Conservation (phyloP, 768 basidiomycete species). For the Serendipita indica region DNA sequence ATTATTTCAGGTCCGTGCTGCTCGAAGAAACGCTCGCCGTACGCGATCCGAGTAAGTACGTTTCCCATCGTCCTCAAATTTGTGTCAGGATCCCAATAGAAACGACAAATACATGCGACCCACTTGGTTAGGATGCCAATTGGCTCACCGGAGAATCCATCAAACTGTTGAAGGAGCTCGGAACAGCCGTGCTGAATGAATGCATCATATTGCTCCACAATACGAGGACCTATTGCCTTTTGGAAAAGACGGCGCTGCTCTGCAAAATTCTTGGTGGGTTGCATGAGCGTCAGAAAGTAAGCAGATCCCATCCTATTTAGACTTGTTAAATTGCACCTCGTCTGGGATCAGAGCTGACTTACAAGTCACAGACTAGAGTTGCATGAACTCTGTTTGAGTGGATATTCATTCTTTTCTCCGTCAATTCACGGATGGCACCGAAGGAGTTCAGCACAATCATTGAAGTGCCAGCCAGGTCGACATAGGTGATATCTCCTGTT, state of each 20-base stretch:
- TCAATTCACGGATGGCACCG: slow-evolving; percentile 24
- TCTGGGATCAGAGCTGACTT: neutral
- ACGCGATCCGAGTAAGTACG: neutral
- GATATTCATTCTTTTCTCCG: slow-evolving; percentile 23
- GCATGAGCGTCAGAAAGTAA: slow-evolving; percentile 11
- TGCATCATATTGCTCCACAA: neutral
- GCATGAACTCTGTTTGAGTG: slow-evolving; percentile 20
- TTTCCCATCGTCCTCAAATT: neutral
- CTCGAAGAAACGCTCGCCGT: slow-evolving; percentile 3
- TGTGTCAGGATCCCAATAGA: neutral
- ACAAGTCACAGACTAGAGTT: slow-evolving; percentile 10
- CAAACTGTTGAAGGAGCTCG: neutral
- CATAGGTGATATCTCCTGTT: slow-evolving; percentile 11
- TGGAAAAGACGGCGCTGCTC: neutral
- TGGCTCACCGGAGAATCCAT: neutral
- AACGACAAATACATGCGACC: neutral
- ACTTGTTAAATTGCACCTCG: too few relatives aligned
- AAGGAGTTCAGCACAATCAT: slow-evolving; percentile 22
- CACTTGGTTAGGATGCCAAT: neutral
- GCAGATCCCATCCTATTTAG: slow-evolving; percentile 17
- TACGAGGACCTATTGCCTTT: neutral
- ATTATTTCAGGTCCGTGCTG: neutral
- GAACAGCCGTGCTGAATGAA: neutral
- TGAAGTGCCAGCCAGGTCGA: slow-evolving; percentile 11
- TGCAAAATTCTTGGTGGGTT: neutral